Base-by-base conservation (phyloP, 768 basidiomycete genomes). In the Paxillus ammoniavirescens region DNA sequence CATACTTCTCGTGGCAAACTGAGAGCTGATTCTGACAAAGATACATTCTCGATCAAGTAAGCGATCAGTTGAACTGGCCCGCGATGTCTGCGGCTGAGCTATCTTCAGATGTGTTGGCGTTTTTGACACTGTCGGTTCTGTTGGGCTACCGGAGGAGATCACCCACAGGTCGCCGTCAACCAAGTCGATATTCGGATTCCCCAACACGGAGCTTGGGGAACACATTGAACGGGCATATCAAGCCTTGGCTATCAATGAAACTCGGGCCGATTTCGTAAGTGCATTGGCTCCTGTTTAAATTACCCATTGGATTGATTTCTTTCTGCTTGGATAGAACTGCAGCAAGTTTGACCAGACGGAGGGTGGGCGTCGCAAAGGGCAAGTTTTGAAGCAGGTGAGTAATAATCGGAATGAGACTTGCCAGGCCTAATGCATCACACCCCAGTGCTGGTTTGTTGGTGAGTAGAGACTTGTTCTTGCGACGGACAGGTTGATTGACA, bases 81-180 rank as follows among this genome's bases (percentile, higher is more conserved):
- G 52, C 36, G 17, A 47, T 58, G 28, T 42, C 14, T 44, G 26
- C 49, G 26, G 23, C 51, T 26, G 44, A 57, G 31, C 38, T 17
- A 4, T 28, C 10, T 55, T 31, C 57, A 86, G 83, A 66, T 86
- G 84, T 57, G 60, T 90, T 49, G 87, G 87, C 2, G 86, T 90
- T 17, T 90, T 84, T 61, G 88, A 90, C 61, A 90, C 88, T 5
- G 88, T 89, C n/a, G 86, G 86, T 13, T 78, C 86, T 10, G 65
- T 87, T 28, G 87, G 87, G 9, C 67, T 90, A 14, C 88, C 88
- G 1, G 83, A 83, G 60, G 87, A 88, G 59, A 61, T 89, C 14
- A 75, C 76, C 3, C 67, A 75, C 42, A 67, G 71, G 15, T 75
- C 75, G 10, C 67, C 75, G 14, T 77, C 75, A 51, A 65, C 76